Percentiles rank a stretch among this genome's conserved stretches.
phyloP scores from a whole-genome alignment of 805 yeast genomes.

The Yamadazyma insecticola region DNA sequence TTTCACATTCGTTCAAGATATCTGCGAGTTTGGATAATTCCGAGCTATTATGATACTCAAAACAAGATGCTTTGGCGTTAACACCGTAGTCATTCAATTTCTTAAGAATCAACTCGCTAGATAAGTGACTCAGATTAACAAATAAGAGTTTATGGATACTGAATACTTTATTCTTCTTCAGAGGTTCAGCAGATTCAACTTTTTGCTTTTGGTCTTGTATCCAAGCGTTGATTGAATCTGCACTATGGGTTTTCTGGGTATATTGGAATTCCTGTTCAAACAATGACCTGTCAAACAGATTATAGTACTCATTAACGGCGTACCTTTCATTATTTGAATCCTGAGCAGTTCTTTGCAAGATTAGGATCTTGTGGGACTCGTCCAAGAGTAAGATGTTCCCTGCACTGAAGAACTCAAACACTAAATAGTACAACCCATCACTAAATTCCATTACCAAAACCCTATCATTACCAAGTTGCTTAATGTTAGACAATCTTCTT shows the following conservation, averaged over 20 bases:
- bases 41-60: conserved; percentile 21
- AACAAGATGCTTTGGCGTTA: conserved; percentile 38
- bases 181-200: conserved; percentile 8
- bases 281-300: conserved; percentile 49
- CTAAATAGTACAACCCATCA: conserved; percentile 74
- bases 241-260: conserved; percentile 17
- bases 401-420: conserved; percentile 90
- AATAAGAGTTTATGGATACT: conserved; percentile 70
- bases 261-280: conserved; percentile 25
- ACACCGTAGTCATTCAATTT: conserved; percentile 44
- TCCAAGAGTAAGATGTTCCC: conserved; percentile 85
- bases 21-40: conserved; percentile 27
- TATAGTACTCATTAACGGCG: conserved; percentile 72
- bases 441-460: conserved; percentile 80
- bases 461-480: conserved; percentile 76
- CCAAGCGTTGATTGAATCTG: conserved; percentile 36
- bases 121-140: conserved; percentile 64
- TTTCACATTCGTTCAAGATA: conserved; percentile 46
- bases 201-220: conserved; percentile 26
- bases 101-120: conserved; percentile 73
- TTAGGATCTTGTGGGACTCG: conserved; percentile 57
- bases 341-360: conserved; percentile 73
- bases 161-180: conserved; percentile 41
- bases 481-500: conserved; percentile 66
- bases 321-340: conserved; percentile 62